Evolutionary conservation across 164 flowering plant genomes (phyloP), one percentile per base, ranked within the genome.

Genomic region (Warburgia ugandensis): DNA sequence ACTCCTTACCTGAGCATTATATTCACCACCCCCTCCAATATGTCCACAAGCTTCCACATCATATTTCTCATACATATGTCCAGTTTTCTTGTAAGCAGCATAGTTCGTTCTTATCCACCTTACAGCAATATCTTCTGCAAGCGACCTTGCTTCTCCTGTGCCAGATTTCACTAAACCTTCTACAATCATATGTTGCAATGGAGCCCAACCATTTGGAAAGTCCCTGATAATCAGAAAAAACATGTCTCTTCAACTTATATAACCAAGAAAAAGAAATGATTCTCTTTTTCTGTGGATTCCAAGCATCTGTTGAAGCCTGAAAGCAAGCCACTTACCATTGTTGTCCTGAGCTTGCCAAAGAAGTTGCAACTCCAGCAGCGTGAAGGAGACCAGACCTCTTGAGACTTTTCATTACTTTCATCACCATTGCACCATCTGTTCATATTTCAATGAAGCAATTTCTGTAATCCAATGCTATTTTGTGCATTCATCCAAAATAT

Each of bases 201-300:
- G 97, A 0, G 97, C 86, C 99, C 99, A 94, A 28, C 99, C 99
- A 70, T 94, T 94, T 11, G 96, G 94, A 56, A 61, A 79, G 56
- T 94, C 97, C 99, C 99, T 94, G 76, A n/a, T 55, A 58, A n/a
- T n/a, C n/a, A n/a, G n/a, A n/a, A n/a, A n/a, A n/a, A n/a, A n/a
- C n/a, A n/a, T n/a, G n/a, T n/a, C n/a, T n/a, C n/a, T n/a, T n/a
- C n/a, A n/a, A n/a, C n/a, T n/a, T n/a, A n/a, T 30, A 23, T 43
- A 16, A 40, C 5, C 10, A 26, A 2, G 10, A 31, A 19, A 27
- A 16, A 26, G 16, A 12, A n/a, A n/a, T 43, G 11, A 1, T 19
- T 0, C 26, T 43, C 3, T 19, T 43, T 43, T n/a, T n/a, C n/a
- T n/a, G n/a, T n/a, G n/a, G n/a, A n/a, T n/a, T n/a, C n/a, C n/a